Conservation (phyloP, 305 asterid genomes). For the Solanum aculeatissimum region DNA sequence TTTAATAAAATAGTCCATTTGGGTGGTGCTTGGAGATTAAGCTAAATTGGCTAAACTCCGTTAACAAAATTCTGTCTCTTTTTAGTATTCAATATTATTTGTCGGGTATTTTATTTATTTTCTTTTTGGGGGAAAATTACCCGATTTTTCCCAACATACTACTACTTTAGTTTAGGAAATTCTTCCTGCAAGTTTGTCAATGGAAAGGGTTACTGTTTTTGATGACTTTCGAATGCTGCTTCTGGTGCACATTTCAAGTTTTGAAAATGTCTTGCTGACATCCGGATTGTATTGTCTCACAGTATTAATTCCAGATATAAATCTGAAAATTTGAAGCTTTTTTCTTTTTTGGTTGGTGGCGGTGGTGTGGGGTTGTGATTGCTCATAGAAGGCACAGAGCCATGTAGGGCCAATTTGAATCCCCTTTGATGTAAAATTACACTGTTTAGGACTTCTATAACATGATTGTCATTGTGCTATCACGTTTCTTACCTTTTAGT, state of each 20-base stretch:
- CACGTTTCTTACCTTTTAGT: background rate
- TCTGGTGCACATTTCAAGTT: background rate
- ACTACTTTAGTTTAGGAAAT: background rate
- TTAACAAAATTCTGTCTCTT: too few relatives aligned
- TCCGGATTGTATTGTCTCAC: background rate
- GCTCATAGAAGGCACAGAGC: background rate
- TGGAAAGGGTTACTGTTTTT: background rate
- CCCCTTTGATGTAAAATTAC: background rate
- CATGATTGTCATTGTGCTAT: background rate
- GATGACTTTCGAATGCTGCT: background rate
- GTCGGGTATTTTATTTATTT: too few relatives aligned
- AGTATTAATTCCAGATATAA: too few relatives aligned
- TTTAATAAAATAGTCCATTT: too few relatives aligned
- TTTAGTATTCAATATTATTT: too few relatives aligned
- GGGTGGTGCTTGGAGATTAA: too few relatives aligned
- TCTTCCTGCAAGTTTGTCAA: background rate
- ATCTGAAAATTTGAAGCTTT: too few relatives aligned
- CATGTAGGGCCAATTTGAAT: background rate
- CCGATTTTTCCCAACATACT: too few relatives aligned
- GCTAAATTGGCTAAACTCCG: too few relatives aligned
- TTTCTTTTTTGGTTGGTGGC: background rate
- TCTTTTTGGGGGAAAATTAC: too few relatives aligned
- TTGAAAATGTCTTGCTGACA: background rate
- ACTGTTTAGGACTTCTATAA: background rate
- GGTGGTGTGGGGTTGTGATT: background rate